These are phyloP conservation scores for Macrophomina tecta DNA, from an alignment of 2,329 filamentous ascomycete genomes.

Conservation along the genomic window DNA sequence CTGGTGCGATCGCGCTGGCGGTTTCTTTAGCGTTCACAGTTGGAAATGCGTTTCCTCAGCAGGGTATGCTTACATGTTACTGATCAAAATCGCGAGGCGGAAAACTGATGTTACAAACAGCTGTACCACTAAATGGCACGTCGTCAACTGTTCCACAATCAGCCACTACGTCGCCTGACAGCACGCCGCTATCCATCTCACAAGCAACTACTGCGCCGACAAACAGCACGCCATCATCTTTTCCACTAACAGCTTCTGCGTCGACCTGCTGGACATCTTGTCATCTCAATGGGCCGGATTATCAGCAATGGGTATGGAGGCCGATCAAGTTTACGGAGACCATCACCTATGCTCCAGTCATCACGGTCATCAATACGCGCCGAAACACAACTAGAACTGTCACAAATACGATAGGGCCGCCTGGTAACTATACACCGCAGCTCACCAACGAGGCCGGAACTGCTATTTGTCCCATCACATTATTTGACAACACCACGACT, in stretches of 20 bases:
- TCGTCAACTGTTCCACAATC: not conserved
- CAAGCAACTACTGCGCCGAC: not conserved
- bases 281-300: not conserved
- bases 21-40: constrained; percentile 1
- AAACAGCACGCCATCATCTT: not conserved
- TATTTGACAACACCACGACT: constrained; percentile 1
- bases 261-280: not conserved
- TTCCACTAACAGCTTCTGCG: not conserved
- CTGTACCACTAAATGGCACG: not conserved
- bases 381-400: constrained; percentile 1
- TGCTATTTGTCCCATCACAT: not conserved
- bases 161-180: not conserved
- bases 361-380: not conserved
- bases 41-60: not conserved
- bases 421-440: not conserved
- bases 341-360: not conserved
- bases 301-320: not conserved
- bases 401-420: not conserved
- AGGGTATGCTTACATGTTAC: not conserved
- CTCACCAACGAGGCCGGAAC: not conserved
- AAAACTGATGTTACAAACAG: not conserved
- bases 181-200: not conserved
- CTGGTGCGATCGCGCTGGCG: not conserved
- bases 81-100: not conserved
- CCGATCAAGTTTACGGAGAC: constrained; percentile 3